Evolutionary conservation across 192 early-diverging fungal species (phyloP).

Genomic region (Linnemannia exigua): DNA sequence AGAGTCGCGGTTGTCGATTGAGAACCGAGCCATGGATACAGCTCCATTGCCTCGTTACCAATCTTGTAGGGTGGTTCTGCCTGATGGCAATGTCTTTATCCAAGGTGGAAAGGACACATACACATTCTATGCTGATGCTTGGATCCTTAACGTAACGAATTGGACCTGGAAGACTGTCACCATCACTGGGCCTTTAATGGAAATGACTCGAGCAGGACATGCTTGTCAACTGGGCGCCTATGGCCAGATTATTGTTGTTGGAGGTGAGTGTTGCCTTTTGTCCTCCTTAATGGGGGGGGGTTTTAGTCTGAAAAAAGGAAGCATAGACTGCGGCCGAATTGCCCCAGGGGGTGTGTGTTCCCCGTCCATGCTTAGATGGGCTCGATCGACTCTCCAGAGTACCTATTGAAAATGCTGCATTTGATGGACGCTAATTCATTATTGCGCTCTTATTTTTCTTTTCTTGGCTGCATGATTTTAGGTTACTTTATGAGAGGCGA

Average conservation of each 20-base stretch:
- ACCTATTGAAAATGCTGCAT: neutral
- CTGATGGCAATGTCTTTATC: slow-evolving; percentile 35
- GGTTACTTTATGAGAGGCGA: neutral
- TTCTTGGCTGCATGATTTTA: slow-evolving; percentile 8
- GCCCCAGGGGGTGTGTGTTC: neutral
- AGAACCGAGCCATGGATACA: neutral
- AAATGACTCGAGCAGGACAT: slow-evolving; percentile 40
- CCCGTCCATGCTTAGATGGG: neutral
- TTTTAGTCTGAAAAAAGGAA: neutral
- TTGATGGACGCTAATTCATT: neutral
- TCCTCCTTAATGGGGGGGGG: neutral
- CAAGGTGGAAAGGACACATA: slow-evolving; percentile 29
- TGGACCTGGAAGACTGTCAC: slow-evolving; percentile 18
- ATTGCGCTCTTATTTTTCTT: neutral
- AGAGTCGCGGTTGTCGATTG: neutral
- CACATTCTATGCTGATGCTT: slow-evolving; percentile 30
- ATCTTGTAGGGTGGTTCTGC: slow-evolving; percentile 20
- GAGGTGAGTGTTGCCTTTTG: slow-evolving; percentile 27
- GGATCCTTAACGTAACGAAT: slow-evolving; percentile 24
- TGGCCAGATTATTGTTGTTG: slow-evolving; percentile 43
- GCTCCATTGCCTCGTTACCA: slow-evolving; percentile 25
- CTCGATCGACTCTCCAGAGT: neutral
- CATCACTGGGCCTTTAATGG: slow-evolving; percentile 13
- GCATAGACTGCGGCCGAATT: neutral
- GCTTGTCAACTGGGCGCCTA: slow-evolving; percentile 43